Evolutionary conservation across 805 yeast species (phyloP), one percentile per base, ranked within the genome.

Genomic region (Metschnikowia drakensbergensis): DNA sequence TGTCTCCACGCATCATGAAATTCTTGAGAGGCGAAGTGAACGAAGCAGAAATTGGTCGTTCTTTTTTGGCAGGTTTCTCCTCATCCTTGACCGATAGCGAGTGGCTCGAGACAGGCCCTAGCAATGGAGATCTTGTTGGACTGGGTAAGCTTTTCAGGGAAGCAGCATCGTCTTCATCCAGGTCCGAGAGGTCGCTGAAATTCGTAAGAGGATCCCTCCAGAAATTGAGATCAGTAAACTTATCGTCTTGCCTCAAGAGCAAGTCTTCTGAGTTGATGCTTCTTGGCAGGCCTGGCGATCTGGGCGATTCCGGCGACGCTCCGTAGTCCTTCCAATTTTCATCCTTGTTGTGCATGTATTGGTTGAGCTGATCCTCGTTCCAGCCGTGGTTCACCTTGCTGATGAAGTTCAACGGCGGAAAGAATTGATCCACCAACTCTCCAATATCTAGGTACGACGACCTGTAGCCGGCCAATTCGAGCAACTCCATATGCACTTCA

Each of bases 351-450:
- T 52, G 52, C 51, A 70, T 67, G 50, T 68, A 70, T 46, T 68
- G 64, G 49, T 64, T 57, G 44, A 66, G 64, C 53, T 70, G 75
- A 37, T 60, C 52, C 46, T 68, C 62, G 49, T 70, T 66, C 72
- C 72, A 69, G 49, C 62, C 58, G 8, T 66, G 46, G 40, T 63
- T 63, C 50, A 64, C 59, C 11, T 61, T 59, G n/a, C 61, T 58
- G 32, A 71, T 67, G 48, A 61, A 63, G 43, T 58, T 61, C 30
- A 72, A 63, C 0, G 97, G 96, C 6, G 99, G 99, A 76, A 94
- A 94, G 65, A 91, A 91, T 65, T 94, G 98, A 67, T 94, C 99
- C 9, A 94, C 97, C 47, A 94, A 75, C 64, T 94, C 98, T 39
- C 94, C 88, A 60, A 94, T 92, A 54, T 83, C 84, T 44, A 94